Evolutionary conservation across 257 asterid genomes (phyloP).

Genomic region (Solanum etuberosum): DNA sequence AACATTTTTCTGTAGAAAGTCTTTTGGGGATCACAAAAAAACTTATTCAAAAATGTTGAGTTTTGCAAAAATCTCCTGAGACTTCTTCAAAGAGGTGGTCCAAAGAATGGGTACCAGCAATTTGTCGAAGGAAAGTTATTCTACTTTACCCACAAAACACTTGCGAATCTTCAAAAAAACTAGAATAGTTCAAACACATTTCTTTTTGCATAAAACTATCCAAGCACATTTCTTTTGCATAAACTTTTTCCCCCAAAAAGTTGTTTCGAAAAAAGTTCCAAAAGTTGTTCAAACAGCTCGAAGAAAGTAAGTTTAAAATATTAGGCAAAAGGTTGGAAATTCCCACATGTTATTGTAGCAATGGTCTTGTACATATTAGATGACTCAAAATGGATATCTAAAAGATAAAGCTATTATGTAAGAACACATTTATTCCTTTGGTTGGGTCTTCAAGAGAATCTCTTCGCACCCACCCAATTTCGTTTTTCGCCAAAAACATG

Average conservation of each 20-base stretch:
- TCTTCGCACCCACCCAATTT: not conserved
- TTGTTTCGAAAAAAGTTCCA: not conserved
- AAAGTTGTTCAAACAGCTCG: not conserved
- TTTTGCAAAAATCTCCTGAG: not conserved
- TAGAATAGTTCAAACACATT: not conserved
- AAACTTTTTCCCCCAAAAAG: not conserved
- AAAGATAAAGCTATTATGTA: not conserved
- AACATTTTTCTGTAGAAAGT: not conserved
- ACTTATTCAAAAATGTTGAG: not conserved
- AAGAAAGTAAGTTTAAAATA: not conserved
- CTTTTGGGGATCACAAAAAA: not conserved
- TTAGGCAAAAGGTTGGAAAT: not conserved
- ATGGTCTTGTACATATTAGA: not conserved
- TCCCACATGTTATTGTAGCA: not conserved
- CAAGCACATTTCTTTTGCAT: not conserved
- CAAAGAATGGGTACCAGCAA: not conserved
- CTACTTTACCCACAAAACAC: not conserved
- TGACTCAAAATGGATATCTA: not conserved
- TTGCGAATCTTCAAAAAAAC: not conserved
- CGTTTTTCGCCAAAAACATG: not conserved
- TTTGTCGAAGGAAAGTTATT: not conserved
- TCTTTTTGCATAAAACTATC: not conserved
- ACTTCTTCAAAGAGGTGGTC: not conserved
- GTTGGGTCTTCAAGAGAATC: not conserved
- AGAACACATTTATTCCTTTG: not conserved